phyloP scores from a whole-genome alignment of 164 flowering plant genomes.

The Stephania cephalantha region DNA sequence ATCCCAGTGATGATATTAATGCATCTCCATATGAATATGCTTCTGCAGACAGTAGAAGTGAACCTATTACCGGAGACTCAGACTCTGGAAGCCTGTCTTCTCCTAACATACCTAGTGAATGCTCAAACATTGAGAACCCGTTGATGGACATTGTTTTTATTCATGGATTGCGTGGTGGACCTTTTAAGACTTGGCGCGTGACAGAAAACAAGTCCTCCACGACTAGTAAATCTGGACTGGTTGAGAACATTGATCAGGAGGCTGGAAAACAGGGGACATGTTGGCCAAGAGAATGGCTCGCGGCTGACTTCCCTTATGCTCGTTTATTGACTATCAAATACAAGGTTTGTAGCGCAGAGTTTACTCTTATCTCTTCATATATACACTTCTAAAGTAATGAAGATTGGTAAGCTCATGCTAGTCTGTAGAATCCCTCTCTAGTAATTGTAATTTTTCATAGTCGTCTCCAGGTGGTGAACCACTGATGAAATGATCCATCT shows the following conservation, averaged over 20 bases:
- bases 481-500: conserved; percentile 27
- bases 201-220: conserved; percentile 85
- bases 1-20: conserved; percentile 10
- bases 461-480: conserved; percentile 29
- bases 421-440: conserved; percentile 21
- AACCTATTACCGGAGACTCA: conserved; percentile 10
- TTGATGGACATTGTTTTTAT: conserved; percentile 78
- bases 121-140: conserved; percentile 33
- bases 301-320: conserved; percentile 81
- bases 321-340: conserved; percentile 84
- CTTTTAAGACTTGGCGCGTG: conserved; percentile 92
- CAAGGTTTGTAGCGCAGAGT: conserved; percentile 62
- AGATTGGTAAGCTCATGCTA: conserved; percentile 6
- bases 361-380: not conserved
- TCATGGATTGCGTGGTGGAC: conserved; percentile 96
- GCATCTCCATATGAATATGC: conserved; percentile 17
- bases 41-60: conserved; percentile 18
- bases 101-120: conserved; percentile 24
- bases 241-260: conserved; percentile 96
- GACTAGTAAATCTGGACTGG: conserved; percentile 67
- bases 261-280: conserved; percentile 92
- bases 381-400: not conserved
- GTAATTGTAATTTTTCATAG: conserved; percentile 27
- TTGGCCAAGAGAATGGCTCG: conserved; percentile 99
- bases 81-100: conserved; percentile 16